Evolutionary conservation across 2,329 filamentous ascomycete species (phyloP).

Genomic region (Delphinella strobiligena): DNA sequence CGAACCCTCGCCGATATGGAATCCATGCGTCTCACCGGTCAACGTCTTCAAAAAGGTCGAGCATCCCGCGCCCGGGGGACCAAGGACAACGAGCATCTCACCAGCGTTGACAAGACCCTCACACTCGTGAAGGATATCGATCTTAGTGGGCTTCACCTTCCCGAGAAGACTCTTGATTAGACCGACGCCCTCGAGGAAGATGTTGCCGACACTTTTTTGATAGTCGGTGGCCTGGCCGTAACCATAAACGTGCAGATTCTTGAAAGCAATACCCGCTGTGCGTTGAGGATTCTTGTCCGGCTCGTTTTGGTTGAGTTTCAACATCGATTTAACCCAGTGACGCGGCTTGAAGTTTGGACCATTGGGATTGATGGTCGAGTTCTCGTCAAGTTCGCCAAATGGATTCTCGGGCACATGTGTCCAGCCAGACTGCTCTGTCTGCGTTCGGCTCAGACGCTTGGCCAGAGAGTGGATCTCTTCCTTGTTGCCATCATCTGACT

Average conservation of each 20-base stretch:
- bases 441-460: conserved; percentile 4
- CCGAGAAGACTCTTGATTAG: conserved; percentile 23
- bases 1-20: conserved; percentile 56
- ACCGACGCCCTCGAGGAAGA: conserved; percentile 30
- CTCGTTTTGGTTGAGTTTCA: conserved; percentile 33
- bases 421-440: neutral
- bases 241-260: conserved; percentile 35
- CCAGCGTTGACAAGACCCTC: conserved; percentile 58
- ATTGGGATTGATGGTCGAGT: conserved; percentile 33
- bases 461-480: conserved; percentile 4
- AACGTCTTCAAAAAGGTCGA: conserved; percentile 78
- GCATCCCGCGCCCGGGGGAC: conserved; percentile 58
- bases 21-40: conserved; percentile 70
- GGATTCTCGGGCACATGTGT: conserved; percentile 17
- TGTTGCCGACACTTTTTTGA: conserved; percentile 38
- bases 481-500: conserved; percentile 5
- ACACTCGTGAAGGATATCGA: conserved; percentile 54
- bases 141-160: conserved; percentile 16
- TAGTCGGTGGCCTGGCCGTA: conserved; percentile 38
- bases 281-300: conserved; percentile 26
- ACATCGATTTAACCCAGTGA: conserved; percentile 38
- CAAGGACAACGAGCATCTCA: conserved; percentile 66
- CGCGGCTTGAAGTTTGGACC: conserved; percentile 35
- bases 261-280: conserved; percentile 36
- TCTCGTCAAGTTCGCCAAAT: conserved; percentile 25